Base-by-base conservation (phyloP, 192 early-diverging fungal genomes). In the Coemansia sp. region DNA sequence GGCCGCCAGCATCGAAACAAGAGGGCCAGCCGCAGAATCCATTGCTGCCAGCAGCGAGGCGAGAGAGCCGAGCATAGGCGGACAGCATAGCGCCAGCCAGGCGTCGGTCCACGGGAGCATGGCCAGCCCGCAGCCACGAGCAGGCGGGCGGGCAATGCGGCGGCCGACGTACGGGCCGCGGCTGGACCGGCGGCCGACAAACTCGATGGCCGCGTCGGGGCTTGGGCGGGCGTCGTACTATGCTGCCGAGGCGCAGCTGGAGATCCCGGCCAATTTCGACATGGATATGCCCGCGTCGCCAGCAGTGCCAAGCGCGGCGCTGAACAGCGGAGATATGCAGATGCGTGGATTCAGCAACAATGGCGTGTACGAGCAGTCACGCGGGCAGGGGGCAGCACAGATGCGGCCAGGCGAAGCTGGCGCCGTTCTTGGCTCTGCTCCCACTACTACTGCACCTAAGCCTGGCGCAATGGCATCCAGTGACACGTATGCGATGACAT, bases 241-340 rank as follows among this genome's bases (percentile, higher is more conserved):
- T 47, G 57, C 62, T 2, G 56, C 56, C 10, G 62, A 65, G 40
- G 8, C 62, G 1, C 62, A 65, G 44, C 73, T 64, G n/a, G 73
- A 75, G 22, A 51, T 75, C 19, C 73, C 73, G 8, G 62, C 58
- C 29, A 75, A 61, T 58, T 75, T 75, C 54, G 73, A 75, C 54
- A 42, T 75, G 56, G 49, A 32, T 42, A 29, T 57, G 11, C 56
- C 42, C 12, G 49, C 12, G 19, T 51, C 42, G 29, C 54, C 60
- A 12, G n/a, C 33, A 28, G n/a, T 40, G 1, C 30, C 51, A n/a
- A 16, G 25, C 22, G 1, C 47, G n/a, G 45, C 58, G 14, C 25
- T 45, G 38, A 14, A n/a, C 49, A 29, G n/a, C 49, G 27, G 19
- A 14, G 11, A 27, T 9, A 10, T 4, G 49, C 49, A 51, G 25